These are phyloP conservation scores for Fusarium luffae DNA, from an alignment of 2,329 filamentous ascomycete genomes.

Conservation along the genomic window DNA sequence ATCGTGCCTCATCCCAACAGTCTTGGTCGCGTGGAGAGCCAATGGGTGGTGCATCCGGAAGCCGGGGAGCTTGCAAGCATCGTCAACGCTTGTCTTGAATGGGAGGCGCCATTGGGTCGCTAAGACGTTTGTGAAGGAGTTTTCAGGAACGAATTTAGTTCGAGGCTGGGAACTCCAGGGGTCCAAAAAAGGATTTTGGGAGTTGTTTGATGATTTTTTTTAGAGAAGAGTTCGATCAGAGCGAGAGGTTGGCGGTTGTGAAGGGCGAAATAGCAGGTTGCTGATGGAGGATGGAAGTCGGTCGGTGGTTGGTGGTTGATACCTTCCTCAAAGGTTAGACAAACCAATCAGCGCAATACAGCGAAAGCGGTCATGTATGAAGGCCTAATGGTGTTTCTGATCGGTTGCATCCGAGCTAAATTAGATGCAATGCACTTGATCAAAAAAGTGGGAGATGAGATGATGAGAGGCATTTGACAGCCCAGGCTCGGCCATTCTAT, in stretches of 20 bases:
- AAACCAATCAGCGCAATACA: background rate
- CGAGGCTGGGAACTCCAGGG: constrained; percentile 30
- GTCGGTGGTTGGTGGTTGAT: constrained; percentile 18
- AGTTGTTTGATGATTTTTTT: background rate
- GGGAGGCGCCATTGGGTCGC: constrained; percentile 40
- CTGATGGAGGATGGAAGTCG: constrained; percentile 13
- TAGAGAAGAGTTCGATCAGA: background rate
- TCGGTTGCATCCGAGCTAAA: constrained; percentile 41
- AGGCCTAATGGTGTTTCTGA: constrained; percentile 31
- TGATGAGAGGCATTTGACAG: constrained; percentile 3
- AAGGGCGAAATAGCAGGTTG: constrained; percentile 13
- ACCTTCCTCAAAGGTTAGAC: background rate
- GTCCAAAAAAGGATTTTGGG: constrained; percentile 1
- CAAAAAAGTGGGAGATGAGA: constrained; percentile 27
- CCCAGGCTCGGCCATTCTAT: constrained; percentile 8
- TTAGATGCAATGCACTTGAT: constrained; percentile 11
- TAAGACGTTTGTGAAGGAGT: constrained; percentile 22
- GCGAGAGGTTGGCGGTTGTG: constrained; percentile 27
- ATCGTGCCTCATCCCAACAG: constrained; percentile 26
- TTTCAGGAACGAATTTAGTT: constrained; percentile 38
- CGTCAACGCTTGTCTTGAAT: constrained; percentile 34
- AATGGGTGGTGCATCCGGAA: constrained; percentile 43
- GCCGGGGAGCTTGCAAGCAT: constrained; percentile 38
- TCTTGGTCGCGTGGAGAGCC: constrained; percentile 29
- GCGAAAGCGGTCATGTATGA: constrained; percentile 1